A percentile compares a stretch with the other conserved stretches of the same genome.
phyloP scores from a whole-genome alignment of 2,329 filamentous ascomycete genomes.

The Aspergillus fijiensis region DNA sequence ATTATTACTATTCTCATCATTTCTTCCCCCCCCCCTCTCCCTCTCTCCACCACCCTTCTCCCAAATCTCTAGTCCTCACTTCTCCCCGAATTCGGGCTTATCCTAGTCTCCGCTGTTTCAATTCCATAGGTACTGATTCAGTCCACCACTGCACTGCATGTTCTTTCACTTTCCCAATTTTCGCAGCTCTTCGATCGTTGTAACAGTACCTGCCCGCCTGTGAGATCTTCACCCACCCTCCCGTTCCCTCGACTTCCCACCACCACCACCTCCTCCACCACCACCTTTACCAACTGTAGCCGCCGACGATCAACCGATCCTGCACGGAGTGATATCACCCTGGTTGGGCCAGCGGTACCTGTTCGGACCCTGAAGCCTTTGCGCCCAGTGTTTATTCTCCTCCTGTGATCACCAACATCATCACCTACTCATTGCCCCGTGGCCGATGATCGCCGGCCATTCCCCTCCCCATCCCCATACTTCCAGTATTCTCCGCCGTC shows the following conservation, averaged over 20 bases:
- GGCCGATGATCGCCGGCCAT: conserved; percentile 21
- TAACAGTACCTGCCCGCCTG: neutral
- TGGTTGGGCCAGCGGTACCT: neutral
- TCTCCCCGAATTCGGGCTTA: neutral
- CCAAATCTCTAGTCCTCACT: neutral
- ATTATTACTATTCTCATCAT: neutral
- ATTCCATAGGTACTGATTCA: neutral
- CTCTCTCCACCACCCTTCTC: neutral
- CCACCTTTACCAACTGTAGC: neutral
- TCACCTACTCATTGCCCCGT: conserved; percentile 15
- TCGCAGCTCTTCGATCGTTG: neutral
- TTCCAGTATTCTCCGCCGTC: conserved; percentile 20
- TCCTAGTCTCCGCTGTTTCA: neutral
- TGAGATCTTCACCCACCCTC: neutral
- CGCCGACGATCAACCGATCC: conserved; percentile 5
- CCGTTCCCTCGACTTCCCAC: neutral
- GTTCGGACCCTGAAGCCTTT: neutral
- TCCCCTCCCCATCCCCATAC: neutral
- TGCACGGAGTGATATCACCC: conserved; percentile 7
- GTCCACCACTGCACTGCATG: neutral
- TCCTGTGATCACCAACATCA: conserved; percentile 4
- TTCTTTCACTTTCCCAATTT: neutral
- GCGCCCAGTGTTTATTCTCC: conserved; percentile 4
- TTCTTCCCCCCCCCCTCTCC: neutral
- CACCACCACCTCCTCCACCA: neutral